phyloP scores from a whole-genome alignment of 1,139 yeast genomes.

The Nadsonia commutata region DNA sequence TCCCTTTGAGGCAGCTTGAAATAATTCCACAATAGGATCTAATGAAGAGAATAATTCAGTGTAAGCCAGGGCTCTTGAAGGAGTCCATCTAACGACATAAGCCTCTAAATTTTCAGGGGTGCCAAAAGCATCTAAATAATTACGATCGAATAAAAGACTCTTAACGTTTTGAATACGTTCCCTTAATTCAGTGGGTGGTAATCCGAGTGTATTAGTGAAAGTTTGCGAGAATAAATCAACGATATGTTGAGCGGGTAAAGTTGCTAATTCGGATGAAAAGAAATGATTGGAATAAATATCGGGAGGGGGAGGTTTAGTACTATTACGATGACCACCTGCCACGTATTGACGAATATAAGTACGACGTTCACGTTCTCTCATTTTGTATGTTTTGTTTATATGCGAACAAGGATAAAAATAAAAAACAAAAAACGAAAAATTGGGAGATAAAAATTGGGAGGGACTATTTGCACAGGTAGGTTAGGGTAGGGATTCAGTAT shows the following conservation, averaged over 20 bases:
- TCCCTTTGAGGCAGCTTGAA: slow-evolving; percentile 5
- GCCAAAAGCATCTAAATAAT: slow-evolving; percentile 56
- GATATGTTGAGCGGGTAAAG: slow-evolving; percentile 9
- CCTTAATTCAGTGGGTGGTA: slow-evolving; percentile 10
- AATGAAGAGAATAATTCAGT: slow-evolving; percentile 40
- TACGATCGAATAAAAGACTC: slow-evolving; percentile 50
- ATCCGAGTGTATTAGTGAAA: slow-evolving; percentile 14
- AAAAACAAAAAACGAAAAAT: not conserved
- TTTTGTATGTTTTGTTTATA: too few species aligned
- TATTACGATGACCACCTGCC: slow-evolving; percentile 2
- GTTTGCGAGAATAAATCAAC: slow-evolving; percentile 16
- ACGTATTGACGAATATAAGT: not conserved
- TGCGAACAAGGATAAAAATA: not conserved
- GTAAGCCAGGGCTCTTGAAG: slow-evolving; percentile 65
- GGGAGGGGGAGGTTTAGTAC: not conserved
- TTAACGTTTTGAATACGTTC: slow-evolving; percentile 49
- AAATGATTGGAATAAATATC: not conserved
- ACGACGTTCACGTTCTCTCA: not conserved
- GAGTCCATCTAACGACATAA: slow-evolving; percentile 75
- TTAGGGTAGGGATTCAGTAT: too few species aligned
- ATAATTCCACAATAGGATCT: slow-evolving; percentile 3
- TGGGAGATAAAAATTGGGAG: not conserved
- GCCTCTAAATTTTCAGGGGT: slow-evolving; percentile 52
- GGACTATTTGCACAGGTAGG: too few species aligned
- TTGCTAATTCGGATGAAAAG: not conserved